Evolutionary conservation across 2,329 filamentous ascomycete genomes (phyloP).

Genomic region (Pseudogymnoascus sp.): DNA sequence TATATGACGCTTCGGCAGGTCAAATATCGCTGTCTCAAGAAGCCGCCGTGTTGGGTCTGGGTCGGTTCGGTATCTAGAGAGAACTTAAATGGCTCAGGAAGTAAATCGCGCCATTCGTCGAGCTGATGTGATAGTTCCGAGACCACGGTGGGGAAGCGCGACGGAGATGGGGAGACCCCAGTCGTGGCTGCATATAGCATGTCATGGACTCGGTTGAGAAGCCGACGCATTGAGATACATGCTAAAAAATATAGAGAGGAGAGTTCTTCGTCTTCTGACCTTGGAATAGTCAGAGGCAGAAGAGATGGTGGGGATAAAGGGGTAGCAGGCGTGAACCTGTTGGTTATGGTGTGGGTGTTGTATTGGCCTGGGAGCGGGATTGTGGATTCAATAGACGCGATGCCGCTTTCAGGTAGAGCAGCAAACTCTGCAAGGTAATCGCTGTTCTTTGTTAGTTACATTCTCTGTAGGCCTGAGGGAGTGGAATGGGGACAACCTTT

Average conservation of each 20-base stretch:
- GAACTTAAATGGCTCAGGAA: conserved; percentile 38
- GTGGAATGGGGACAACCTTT: conserved; percentile 33
- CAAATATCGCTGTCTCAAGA: conserved; percentile 44
- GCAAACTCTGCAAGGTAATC: conserved; percentile 48
- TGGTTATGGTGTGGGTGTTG: conserved; percentile 35
- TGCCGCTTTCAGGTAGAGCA: conserved; percentile 42
- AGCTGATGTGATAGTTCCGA: conserved; percentile 43
- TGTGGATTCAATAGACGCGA: conserved; percentile 44
- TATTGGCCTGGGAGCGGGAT: conserved; percentile 42
- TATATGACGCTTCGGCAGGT: conserved; percentile 48
- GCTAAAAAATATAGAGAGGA: conserved; percentile 47
- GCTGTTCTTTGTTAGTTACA: conserved; percentile 24
- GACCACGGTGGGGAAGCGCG: conserved; percentile 41
- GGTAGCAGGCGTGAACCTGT: conserved; percentile 18
- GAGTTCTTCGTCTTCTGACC: conserved; percentile 33
- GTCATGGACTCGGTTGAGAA: conserved; percentile 42
- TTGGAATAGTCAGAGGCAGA: not conserved
- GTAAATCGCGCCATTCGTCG: conserved; percentile 41
- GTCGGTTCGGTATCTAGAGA: conserved; percentile 28
- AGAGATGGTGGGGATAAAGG: not conserved
- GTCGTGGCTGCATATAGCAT: conserved; percentile 41
- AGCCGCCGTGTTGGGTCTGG: conserved; percentile 38
- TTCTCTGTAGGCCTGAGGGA: not conserved
- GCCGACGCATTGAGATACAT: conserved; percentile 44
- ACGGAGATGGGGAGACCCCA: conserved; percentile 38